phyloP scores from a whole-genome alignment of 2,329 filamentous ascomycete genomes.

The Cercospora berteroae region DNA sequence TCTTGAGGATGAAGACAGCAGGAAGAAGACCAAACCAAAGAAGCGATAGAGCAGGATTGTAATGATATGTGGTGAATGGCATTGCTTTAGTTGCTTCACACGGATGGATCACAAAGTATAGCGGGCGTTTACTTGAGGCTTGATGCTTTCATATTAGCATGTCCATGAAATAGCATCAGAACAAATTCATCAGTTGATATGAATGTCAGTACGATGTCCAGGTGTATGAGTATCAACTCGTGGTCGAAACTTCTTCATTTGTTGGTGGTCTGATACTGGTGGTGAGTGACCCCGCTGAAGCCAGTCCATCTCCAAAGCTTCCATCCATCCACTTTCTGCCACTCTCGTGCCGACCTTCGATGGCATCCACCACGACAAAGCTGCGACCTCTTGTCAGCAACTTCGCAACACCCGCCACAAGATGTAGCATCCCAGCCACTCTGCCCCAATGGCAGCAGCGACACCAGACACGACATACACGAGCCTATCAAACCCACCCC shows the following conservation, averaged over 20 bases:
- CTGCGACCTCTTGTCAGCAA: not conserved
- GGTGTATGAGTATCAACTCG: not conserved
- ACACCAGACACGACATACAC: not conserved
- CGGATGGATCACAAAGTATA: not conserved
- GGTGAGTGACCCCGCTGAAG: not conserved
- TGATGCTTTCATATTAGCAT: not conserved
- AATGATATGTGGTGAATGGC: not conserved
- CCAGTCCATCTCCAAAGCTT: not conserved
- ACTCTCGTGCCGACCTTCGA: not conserved
- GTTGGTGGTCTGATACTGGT: not conserved
- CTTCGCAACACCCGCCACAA: not conserved
- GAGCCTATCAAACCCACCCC: constrained; percentile 7
- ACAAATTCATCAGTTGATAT: not conserved
- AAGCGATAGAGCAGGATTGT: constrained; percentile 23
- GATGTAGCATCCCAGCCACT: not conserved
- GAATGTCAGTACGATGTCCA: not conserved
- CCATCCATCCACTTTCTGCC: not conserved
- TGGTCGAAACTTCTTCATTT: not conserved
- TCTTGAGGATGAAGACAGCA: constrained; percentile 54
- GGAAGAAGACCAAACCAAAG: constrained; percentile 57
- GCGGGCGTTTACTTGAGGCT: not conserved
- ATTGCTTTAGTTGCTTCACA: not conserved
- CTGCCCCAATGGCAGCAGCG: not conserved
- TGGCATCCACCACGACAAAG: constrained; percentile 5
- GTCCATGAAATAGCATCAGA: not conserved